Evolutionary conservation across 1,284 basidiomycete species (phyloP).

Genomic region (Cryptococcus wingfieldii): DNA sequence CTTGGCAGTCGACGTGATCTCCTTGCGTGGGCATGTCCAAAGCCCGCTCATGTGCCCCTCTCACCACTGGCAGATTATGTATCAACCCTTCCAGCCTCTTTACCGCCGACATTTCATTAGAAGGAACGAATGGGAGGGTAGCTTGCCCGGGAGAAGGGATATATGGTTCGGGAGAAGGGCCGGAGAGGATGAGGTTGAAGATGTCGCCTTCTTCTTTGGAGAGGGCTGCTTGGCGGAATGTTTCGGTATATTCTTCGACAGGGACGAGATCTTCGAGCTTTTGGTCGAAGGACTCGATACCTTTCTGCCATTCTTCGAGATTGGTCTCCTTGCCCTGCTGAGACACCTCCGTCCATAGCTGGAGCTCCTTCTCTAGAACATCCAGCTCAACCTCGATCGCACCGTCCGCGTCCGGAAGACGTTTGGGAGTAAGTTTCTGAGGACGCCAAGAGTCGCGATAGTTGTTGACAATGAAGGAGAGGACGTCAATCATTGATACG

Average conservation of each 20-base stretch:
- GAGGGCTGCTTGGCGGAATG: slow-evolving; percentile 31
- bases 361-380: not conserved
- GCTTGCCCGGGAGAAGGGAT: slow-evolving; percentile 1
- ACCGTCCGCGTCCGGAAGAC: no score
- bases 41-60: slow-evolving; percentile 14
- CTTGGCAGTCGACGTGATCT: slow-evolving; percentile 38
- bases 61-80: not conserved
- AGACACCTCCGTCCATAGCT: not conserved
- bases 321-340: not conserved
- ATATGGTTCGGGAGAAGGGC: slow-evolving; percentile 2
- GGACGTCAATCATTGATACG: not conserved
- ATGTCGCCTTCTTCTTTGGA: slow-evolving; percentile 35
- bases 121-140: not conserved
- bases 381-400: not conserved
- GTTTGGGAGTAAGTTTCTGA: no score
- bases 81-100: not conserved
- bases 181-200: slow-evolving; percentile 8
- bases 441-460: not conserved
- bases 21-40: slow-evolving; percentile 30
- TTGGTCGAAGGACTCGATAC: slow-evolving; percentile 25
- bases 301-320: slow-evolving; percentile 1
- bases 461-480: not conserved
- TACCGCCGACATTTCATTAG: not conserved
- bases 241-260: slow-evolving; percentile 29
- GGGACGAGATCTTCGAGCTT: slow-evolving; percentile 22